Evolutionary conservation across 352 stramenopile species (phyloP).

Genomic region (Pythium utonaiense): DNA sequence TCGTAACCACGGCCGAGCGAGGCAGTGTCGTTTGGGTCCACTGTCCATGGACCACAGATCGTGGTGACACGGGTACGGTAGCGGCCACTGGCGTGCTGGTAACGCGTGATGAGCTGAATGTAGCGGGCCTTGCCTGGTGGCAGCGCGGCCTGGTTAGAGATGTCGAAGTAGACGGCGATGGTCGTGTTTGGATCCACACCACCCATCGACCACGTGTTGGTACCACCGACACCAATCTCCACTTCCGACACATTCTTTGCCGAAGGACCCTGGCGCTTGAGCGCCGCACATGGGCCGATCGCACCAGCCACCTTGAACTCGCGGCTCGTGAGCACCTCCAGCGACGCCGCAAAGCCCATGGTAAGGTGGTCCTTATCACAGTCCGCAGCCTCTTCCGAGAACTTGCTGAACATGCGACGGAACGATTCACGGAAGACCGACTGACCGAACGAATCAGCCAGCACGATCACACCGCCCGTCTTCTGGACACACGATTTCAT

Average conservation of each 20-base stretch:
- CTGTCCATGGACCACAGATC: slow-evolving; percentile 94
- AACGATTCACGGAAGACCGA: slow-evolving; percentile 99
- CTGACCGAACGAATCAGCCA: slow-evolving; percentile 98
- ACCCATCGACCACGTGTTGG: slow-evolving; percentile 95
- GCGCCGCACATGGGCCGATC: slow-evolving; percentile 95
- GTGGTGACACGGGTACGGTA: slow-evolving; percentile 97
- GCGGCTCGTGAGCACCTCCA: slow-evolving; percentile 96
- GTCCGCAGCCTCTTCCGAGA: slow-evolving; percentile 92
- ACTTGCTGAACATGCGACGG: slow-evolving; percentile 96
- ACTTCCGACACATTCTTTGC: slow-evolving; percentile 95
- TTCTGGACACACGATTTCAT: slow-evolving; percentile 97
- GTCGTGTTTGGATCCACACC: slow-evolving; percentile 97
- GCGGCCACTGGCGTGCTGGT: slow-evolving; percentile 95
- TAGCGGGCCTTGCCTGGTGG: slow-evolving; percentile 91
- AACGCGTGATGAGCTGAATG: slow-evolving; percentile 98
- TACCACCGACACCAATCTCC: slow-evolving; percentile 92
- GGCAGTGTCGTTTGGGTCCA: slow-evolving; percentile 89
- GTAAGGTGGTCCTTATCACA: slow-evolving; percentile 94
- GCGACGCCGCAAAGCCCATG: slow-evolving; percentile 94
- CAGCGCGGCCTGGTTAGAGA: slow-evolving; percentile 83
- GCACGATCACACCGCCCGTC: slow-evolving; percentile 98
- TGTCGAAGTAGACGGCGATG: slow-evolving; percentile 99
- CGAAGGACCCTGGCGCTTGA: slow-evolving; percentile 92
- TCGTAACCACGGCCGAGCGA: slow-evolving; percentile 97
- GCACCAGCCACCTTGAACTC: slow-evolving; percentile 99